Evolutionary conservation across 441 rosid species (phyloP).

Genomic region (Populus hybrid): DNA sequence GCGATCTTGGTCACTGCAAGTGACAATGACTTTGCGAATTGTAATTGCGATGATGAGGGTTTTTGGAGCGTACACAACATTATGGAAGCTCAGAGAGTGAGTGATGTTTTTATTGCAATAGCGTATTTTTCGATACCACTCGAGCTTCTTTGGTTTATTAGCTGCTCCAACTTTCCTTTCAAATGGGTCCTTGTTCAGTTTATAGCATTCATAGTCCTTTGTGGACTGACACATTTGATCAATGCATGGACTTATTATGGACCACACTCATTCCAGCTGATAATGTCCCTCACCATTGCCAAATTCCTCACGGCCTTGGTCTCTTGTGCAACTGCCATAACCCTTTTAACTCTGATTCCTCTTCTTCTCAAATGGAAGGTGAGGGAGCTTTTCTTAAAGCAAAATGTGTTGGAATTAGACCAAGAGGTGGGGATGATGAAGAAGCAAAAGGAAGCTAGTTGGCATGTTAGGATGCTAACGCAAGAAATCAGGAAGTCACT

Average conservation of each 20-base stretch:
- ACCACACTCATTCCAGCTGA: conserved; percentile 76
- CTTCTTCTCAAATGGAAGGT: conserved; percentile 90
- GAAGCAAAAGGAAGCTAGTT: conserved; percentile 82
- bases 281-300: conserved; percentile 75
- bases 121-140: conserved; percentile 95
- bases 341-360: conserved; percentile 86
- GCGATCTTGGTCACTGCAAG: conserved; percentile 39
- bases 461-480: conserved; percentile 93
- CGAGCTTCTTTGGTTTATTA: conserved; percentile 88
- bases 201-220: conserved; percentile 95
- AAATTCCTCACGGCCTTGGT: conserved; percentile 90
- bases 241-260: conserved; percentile 88
- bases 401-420: conserved; percentile 82
- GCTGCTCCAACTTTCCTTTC: conserved; percentile 92
- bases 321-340: conserved; percentile 92
- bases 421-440: conserved; percentile 84
- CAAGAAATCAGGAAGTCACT: conserved; percentile 91
- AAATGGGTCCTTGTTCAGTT: conserved; percentile 94
- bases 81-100: conserved; percentile 75
- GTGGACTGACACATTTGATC: conserved; percentile 93
- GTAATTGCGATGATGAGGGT: conserved; percentile 90
- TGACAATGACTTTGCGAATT: conserved; percentile 49
- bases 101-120: conserved; percentile 88
- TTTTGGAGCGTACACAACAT: conserved; percentile 74
- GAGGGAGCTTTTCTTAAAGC: conserved; percentile 81